Conservation (phyloP, 257 asterid species). For the Paulownia fortunei region DNA sequence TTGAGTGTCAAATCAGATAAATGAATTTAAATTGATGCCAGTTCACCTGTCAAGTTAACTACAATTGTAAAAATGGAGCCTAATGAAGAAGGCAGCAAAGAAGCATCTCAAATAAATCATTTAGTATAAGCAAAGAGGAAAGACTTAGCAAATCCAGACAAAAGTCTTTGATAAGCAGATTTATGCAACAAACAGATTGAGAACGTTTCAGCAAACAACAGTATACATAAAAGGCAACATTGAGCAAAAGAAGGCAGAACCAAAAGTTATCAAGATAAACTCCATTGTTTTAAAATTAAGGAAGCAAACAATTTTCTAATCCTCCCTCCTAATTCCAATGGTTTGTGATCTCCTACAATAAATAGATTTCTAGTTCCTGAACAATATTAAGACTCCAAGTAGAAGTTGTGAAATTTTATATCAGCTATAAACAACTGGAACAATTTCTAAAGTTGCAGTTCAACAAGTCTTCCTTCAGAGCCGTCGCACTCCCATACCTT, state of each 20-base stretch:
- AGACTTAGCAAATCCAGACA: neutral
- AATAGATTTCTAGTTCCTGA: neutral
- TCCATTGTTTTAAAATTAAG: neutral
- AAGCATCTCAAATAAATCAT: neutral
- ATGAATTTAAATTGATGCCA: neutral
- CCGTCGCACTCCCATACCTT: neutral
- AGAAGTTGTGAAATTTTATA: neutral
- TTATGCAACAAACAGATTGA: neutral
- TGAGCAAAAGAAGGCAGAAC: neutral
- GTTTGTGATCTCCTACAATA: neutral
- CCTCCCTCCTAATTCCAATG: neutral
- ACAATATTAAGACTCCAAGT: constrained; percentile 13
- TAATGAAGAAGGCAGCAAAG: neutral
- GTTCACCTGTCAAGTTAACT: neutral
- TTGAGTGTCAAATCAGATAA: constrained; percentile 3
- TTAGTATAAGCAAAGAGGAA: constrained; percentile 14
- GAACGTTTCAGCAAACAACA: neutral
- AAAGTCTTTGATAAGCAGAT: neutral
- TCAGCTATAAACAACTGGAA: constrained; percentile 10
- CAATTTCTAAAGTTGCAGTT: neutral
- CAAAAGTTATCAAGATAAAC: neutral
- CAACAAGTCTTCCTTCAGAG: neutral
- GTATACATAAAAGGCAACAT: neutral
- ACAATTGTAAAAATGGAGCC: neutral
- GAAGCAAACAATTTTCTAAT: neutral